phyloP scores from a whole-genome alignment of 345 rosid species.

The Hypericum perforatum region DNA sequence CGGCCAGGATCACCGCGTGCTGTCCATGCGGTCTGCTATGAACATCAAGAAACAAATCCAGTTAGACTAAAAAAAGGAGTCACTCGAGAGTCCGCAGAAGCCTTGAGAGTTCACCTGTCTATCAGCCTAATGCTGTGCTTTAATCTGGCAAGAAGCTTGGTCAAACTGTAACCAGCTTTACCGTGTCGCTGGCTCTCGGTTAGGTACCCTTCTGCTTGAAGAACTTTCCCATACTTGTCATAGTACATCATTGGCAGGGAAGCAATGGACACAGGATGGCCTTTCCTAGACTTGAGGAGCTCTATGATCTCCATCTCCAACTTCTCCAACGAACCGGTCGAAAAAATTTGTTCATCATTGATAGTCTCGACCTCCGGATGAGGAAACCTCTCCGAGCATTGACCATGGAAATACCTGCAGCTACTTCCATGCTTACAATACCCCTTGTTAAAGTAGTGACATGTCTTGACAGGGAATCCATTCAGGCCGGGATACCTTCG shows the following conservation, averaged over 20 bases:
- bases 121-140: conserved; percentile 34
- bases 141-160: conserved; percentile 52
- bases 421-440: conserved; percentile 55
- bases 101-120: conserved; percentile 34
- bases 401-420: conserved; percentile 49
- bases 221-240: conserved; percentile 49
- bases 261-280: conserved; percentile 56
- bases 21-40: conserved; percentile 66
- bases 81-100: background rate
- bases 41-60: background rate
- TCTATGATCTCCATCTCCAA: conserved; percentile 44
- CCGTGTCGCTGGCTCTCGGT: conserved; percentile 73
- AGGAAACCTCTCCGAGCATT: conserved; percentile 25
- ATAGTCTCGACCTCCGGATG: conserved; percentile 19
- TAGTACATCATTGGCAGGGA: conserved; percentile 55
- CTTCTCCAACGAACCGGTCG: conserved; percentile 33
- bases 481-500: conserved; percentile 13
- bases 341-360: conserved; percentile 31
- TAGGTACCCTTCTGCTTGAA: conserved; percentile 64
- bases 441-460: conserved; percentile 58
- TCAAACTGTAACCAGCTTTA: conserved; percentile 54
- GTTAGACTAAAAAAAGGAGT: background rate
- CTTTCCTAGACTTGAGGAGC: conserved; percentile 45
- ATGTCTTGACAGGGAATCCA: conserved; percentile 37
- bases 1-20: conserved; percentile 50